Conservation (phyloP, 164 flowering plant genomes). For the Aristolochia californica region DNA sequence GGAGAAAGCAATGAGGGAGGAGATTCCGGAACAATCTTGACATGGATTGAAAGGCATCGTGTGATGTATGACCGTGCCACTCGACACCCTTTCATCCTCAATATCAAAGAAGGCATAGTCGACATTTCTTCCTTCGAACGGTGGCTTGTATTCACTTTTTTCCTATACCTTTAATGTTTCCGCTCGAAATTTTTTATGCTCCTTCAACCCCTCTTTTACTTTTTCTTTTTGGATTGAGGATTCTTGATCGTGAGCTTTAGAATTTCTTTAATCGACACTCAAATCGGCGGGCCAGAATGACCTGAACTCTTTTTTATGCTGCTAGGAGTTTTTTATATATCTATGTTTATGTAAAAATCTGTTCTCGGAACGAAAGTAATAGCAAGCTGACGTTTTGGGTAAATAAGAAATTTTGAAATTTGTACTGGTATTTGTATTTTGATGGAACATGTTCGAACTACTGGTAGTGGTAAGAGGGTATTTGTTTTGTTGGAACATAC, state of each 20-base stretch:
- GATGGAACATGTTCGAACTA: no score
- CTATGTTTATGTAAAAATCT: background rate
- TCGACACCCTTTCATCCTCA: conserved; percentile 60
- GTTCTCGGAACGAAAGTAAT: no score
- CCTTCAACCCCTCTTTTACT: background rate
- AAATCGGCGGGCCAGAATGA: no score
- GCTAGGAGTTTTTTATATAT: background rate
- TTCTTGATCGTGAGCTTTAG: background rate
- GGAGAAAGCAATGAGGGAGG: conserved; percentile 1
- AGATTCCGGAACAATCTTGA: conserved; percentile 21
- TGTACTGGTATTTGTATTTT: no score
- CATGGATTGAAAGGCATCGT: conserved; percentile 56
- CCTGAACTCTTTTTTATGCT: background rate
- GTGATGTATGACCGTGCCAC: conserved; percentile 44
- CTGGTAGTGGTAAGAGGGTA: no score
- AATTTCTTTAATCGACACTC: background rate
- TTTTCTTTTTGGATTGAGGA: background rate
- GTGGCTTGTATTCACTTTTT: conserved; percentile 54
- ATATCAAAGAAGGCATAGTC: conserved; percentile 65
- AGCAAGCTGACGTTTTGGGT: no score
- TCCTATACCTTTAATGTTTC: background rate
- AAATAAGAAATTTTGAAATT: no score
- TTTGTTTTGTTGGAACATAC: no score
- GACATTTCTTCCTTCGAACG: conserved; percentile 55
- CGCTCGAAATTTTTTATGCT: background rate